Conservation (phyloP, 2,329 filamentous ascomycete species). For the Phaeoacremonium minimum region DNA sequence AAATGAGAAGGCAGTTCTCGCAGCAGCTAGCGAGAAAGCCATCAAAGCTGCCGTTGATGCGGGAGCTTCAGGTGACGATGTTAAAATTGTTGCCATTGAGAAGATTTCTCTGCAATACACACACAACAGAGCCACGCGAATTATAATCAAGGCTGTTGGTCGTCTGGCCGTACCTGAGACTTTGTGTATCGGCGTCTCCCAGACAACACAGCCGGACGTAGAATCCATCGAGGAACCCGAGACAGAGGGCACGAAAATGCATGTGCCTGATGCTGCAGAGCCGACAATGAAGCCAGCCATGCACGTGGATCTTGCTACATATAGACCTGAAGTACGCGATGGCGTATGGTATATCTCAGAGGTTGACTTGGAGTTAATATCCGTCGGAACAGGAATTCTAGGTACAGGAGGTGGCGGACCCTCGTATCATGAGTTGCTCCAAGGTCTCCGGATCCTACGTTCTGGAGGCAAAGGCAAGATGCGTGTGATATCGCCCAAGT, state of each 20-base stretch:
- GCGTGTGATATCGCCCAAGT: conserved; percentile 31
- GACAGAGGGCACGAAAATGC: conserved; percentile 2
- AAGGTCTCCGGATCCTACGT: conserved; percentile 27
- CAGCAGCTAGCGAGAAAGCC: conserved; percentile 28
- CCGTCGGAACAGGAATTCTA: conserved; percentile 28
- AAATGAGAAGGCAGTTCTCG: conserved; percentile 29
- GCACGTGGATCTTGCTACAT: conserved; percentile 24
- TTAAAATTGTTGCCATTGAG: conserved; percentile 41
- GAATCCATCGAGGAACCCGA: neutral
- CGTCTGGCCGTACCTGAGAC: conserved; percentile 4
- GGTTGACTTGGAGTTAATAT: conserved; percentile 27
- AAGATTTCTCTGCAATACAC: conserved; percentile 21
- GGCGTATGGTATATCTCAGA: conserved; percentile 30
- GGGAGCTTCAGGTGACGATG: conserved; percentile 15
- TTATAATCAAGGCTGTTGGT: conserved; percentile 14
- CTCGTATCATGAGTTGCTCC: conserved; percentile 21
- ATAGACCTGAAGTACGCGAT: conserved; percentile 22
- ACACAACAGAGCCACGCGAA: conserved; percentile 13
- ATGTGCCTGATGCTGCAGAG: conserved; percentile 5
- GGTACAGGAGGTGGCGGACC: conserved; percentile 31
- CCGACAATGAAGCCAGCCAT: conserved; percentile 13
- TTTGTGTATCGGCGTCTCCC: no score
- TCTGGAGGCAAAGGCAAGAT: conserved; percentile 27
- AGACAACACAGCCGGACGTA: no score
- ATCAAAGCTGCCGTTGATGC: neutral